These are phyloP conservation scores for Alternaria novae-zelandiae DNA, from an alignment of 2,329 filamentous ascomycete species.

Conservation along the genomic window DNA sequence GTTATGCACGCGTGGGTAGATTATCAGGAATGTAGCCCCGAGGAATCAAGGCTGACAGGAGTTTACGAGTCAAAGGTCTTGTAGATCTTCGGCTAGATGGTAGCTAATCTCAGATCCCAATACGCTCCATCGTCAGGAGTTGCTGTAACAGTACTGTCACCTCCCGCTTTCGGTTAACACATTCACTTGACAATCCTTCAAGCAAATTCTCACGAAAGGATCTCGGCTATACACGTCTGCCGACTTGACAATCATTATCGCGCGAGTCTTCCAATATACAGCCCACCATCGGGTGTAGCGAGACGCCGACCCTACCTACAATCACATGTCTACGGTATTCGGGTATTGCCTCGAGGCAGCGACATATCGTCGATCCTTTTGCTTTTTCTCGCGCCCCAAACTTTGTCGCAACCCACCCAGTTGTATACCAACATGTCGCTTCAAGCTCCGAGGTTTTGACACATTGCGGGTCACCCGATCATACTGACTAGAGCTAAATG, in stretches of 20 bases:
- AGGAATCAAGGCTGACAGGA: neutral
- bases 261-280: neutral
- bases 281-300: neutral
- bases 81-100: neutral
- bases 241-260: neutral
- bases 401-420: neutral
- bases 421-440: neutral
- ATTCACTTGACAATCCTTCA: neutral
- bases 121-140: neutral
- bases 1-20: neutral
- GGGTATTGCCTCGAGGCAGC: neutral
- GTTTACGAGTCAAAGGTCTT: neutral
- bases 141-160: neutral
- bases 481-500: neutral
- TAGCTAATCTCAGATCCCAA: neutral
- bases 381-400: neutral
- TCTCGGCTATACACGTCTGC: neutral
- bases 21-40: neutral
- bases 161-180: neutral
- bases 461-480: neutral
- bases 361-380: neutral
- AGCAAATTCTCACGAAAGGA: neutral
- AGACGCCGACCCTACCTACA: neutral
- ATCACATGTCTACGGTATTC: neutral
- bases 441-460: neutral